Conservation (phyloP, 768 basidiomycete species). For the Podaxis carcinomalis region DNA sequence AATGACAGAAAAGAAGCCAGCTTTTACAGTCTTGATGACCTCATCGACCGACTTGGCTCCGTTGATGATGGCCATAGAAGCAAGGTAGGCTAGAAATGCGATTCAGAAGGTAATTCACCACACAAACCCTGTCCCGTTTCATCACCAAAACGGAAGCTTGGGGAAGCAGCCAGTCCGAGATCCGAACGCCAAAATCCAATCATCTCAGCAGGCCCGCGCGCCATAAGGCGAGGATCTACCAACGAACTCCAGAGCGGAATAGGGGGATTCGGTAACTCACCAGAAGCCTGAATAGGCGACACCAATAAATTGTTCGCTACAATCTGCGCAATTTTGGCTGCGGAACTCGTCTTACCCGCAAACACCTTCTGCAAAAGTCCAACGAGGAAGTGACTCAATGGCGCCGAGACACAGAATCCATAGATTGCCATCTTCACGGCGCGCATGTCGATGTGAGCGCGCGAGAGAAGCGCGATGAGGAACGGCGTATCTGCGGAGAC, state of each 20-base stretch:
- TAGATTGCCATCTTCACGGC: conserved; percentile 84
- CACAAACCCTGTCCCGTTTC: background rate
- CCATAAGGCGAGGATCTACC: background rate
- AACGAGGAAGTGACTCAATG: conserved; percentile 71
- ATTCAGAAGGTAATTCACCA: background rate
- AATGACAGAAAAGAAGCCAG: conserved; percentile 71
- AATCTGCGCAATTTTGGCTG: conserved; percentile 67
- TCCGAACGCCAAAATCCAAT: background rate
- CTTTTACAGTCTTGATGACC: conserved; percentile 62
- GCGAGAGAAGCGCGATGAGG: conserved; percentile 47
- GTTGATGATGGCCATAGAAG: conserved; percentile 80
- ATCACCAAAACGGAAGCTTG: background rate
- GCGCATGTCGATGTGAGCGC: conserved; percentile 57
- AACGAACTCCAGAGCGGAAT: background rate
- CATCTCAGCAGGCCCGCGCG: background rate
- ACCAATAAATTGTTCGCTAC: conserved; percentile 72
- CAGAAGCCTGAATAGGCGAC: conserved; percentile 68
- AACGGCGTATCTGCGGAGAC: conserved; percentile 51
- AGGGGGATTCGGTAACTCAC: conserved; percentile 32
- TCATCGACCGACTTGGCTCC: conserved; percentile 68
- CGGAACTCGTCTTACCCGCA: conserved; percentile 62
- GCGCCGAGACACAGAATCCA: conserved; percentile 81
- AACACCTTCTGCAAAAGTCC: conserved; percentile 72
- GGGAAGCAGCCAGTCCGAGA: background rate
- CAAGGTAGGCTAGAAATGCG: conserved; percentile 51